Evolutionary conservation across 2,329 filamentous ascomycete genomes (phyloP).

Genomic region (Cordyceps tenuipes): DNA sequence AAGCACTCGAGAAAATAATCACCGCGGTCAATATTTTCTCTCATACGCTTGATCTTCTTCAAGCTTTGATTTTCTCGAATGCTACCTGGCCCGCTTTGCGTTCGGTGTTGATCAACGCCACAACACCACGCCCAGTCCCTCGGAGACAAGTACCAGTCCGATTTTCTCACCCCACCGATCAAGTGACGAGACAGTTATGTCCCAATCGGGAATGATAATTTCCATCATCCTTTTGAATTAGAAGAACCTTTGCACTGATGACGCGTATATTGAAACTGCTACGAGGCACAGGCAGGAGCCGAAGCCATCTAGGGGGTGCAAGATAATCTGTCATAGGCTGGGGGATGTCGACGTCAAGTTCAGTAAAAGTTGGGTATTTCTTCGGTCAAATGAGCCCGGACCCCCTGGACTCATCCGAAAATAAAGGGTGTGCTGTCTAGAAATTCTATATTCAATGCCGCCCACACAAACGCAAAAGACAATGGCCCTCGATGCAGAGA

Average conservation of each 20-base stretch:
- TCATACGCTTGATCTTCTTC: conserved; percentile 1
- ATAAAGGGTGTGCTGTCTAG: not conserved
- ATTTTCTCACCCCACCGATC: not conserved
- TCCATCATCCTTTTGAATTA: not conserved
- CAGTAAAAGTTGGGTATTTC: conserved; percentile 5
- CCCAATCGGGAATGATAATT: not conserved
- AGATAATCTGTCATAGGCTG: not conserved
- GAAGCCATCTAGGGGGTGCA: not conserved
- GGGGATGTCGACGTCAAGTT: not conserved
- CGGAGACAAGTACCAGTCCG: not conserved
- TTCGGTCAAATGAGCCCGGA: not conserved
- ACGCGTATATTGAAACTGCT: not conserved
- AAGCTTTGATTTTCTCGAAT: not conserved
- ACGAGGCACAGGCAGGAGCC: not conserved
- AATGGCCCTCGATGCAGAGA: not conserved
- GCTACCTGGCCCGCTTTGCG: not conserved
- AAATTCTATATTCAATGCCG: not conserved
- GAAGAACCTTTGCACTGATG: not conserved
- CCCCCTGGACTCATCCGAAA: not conserved
- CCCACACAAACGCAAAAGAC: not conserved
- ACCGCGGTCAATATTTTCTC: not conserved
- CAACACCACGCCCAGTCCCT: not conserved
- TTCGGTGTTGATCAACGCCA: not conserved
- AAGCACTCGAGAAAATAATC: no score
- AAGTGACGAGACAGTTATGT: not conserved